Percentiles rank a stretch among this genome's conserved stretches.
phyloP scores from a whole-genome alignment of 176 grass and related monocot genomes.

The Bonia amplexicaulis region DNA sequence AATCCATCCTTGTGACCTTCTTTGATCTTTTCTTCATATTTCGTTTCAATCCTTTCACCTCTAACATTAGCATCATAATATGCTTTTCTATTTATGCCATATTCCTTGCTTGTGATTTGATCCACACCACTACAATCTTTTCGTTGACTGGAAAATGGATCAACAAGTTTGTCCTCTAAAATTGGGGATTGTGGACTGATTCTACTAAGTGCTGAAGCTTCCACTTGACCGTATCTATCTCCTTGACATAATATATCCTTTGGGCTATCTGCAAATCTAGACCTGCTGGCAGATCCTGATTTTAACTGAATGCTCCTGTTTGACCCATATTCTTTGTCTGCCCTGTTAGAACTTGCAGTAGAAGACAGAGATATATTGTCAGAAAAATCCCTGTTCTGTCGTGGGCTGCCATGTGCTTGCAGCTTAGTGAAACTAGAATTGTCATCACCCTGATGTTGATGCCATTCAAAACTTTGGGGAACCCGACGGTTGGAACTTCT shows the following conservation, averaged over 20 bases:
- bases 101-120: constrained; percentile 8
- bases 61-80: neutral
- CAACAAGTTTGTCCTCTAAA: constrained; percentile 33
- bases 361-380: constrained; percentile 40
- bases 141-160: constrained; percentile 34
- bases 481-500: constrained; percentile 14
- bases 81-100: neutral
- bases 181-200: constrained; percentile 11
- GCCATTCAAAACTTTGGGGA: constrained; percentile 36
- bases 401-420: constrained; percentile 23
- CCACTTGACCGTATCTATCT: constrained; percentile 20
- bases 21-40: constrained; percentile 23
- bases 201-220: constrained; percentile 11
- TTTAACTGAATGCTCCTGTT: constrained; percentile 38
- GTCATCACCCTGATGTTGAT: constrained; percentile 39
- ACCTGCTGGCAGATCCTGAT: constrained; percentile 27
- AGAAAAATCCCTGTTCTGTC: constrained; percentile 31
- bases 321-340: constrained; percentile 19
- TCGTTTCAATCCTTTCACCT: neutral
- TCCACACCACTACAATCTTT: neutral
- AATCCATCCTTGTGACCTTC: neutral
- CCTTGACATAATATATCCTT: constrained; percentile 52
- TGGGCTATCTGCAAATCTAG: constrained; percentile 41
- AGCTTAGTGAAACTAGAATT: constrained; percentile 27
- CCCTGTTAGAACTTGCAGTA: constrained; percentile 20